A percentile compares a stretch with the other conserved stretches of the same genome.
These are phyloP conservation scores for Ambrosiella xylebori DNA, from an alignment of 2,329 filamentous ascomycete species.

Conservation along the genomic window DNA sequence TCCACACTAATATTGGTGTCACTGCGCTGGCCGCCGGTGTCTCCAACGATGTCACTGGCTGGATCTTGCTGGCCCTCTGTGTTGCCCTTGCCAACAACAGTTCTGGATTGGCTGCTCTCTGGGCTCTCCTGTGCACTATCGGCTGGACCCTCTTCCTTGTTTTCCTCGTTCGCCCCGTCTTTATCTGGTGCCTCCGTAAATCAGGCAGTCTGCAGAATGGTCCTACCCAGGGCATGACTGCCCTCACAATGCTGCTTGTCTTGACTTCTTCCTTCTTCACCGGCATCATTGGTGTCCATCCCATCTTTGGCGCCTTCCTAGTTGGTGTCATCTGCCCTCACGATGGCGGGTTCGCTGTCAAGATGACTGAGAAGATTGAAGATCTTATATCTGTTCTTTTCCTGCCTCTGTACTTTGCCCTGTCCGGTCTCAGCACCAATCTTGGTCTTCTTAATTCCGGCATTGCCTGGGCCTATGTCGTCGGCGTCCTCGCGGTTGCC, in stretches of 20 bases:
- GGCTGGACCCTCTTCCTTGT: slow-evolving; percentile 64
- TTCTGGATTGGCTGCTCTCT: slow-evolving; percentile 66
- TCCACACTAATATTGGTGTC: slow-evolving; percentile 67
- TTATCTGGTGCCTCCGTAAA: slow-evolving; percentile 55
- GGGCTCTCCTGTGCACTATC: slow-evolving; percentile 57
- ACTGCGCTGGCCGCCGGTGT: slow-evolving; percentile 83
- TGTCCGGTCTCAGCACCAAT: slow-evolving; percentile 79
- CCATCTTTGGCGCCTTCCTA: slow-evolving; percentile 87
- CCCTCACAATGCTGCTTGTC: slow-evolving; percentile 63
- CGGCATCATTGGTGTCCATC: slow-evolving; percentile 74
- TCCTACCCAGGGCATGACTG: slow-evolving; percentile 69
- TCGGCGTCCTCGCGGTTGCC: slow-evolving; percentile 66
- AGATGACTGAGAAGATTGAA: slow-evolving; percentile 84
- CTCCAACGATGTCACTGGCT: slow-evolving; percentile 64
- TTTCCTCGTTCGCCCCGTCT: slow-evolving; percentile 53
- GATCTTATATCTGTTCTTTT: slow-evolving; percentile 75
- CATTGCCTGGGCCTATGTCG: slow-evolving; percentile 75
- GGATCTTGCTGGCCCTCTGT: slow-evolving; percentile 83
- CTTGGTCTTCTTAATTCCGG: slow-evolving; percentile 68
- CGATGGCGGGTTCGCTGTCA: slow-evolving; percentile 77
- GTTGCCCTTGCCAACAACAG: slow-evolving; percentile 84
- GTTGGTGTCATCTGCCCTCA: slow-evolving; percentile 81
- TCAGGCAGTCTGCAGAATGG: slow-evolving; percentile 72
- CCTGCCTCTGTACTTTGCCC: slow-evolving; percentile 79
- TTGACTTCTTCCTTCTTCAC: slow-evolving; percentile 75